Percentiles rank a stretch among this genome's conserved stretches.
Conservation (phyloP, 208 protist genomes). For the Leishmania arabica region DNA sequence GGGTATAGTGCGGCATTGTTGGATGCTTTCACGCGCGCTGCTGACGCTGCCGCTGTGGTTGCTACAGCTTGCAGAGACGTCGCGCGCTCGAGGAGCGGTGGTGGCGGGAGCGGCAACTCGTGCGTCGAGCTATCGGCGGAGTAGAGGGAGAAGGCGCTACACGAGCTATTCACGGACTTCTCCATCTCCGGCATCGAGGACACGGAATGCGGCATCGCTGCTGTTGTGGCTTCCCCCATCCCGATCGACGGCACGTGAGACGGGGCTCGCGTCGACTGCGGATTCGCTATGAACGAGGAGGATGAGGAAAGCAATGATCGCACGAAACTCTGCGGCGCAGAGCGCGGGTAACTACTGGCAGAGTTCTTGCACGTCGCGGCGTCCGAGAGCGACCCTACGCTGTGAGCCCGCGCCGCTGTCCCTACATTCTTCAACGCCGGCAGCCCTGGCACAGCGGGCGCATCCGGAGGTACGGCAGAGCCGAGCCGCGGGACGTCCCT, state of each 20-base stretch:
- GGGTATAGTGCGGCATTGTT: not conserved
- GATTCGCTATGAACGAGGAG: not conserved
- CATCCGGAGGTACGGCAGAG: not conserved
- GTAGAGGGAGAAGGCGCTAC: constrained; percentile 31
- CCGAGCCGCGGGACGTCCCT: not conserved
- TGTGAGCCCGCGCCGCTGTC: not conserved
- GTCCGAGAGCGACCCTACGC: not conserved
- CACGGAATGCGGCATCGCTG: too few relatives aligned
- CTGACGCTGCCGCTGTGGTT: not conserved
- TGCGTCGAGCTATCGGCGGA: constrained; percentile 20
- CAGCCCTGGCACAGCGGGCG: not conserved
- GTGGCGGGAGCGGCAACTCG: constrained; percentile 11
- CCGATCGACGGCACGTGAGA: not conserved
- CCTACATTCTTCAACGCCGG: not conserved
- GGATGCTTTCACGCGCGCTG: not conserved
- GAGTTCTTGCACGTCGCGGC: not conserved
- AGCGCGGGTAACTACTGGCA: not conserved
- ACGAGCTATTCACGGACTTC: not conserved
- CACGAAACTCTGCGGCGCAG: not conserved
- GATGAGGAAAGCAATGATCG: not conserved
- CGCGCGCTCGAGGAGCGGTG: not conserved
- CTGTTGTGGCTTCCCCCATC: not conserved
- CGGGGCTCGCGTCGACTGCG: not conserved
- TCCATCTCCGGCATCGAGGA: not conserved
- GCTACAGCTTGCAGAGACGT: not conserved